phyloP scores from a whole-genome alignment of 768 basidiomycete genomes.

The Mycena filopes region DNA sequence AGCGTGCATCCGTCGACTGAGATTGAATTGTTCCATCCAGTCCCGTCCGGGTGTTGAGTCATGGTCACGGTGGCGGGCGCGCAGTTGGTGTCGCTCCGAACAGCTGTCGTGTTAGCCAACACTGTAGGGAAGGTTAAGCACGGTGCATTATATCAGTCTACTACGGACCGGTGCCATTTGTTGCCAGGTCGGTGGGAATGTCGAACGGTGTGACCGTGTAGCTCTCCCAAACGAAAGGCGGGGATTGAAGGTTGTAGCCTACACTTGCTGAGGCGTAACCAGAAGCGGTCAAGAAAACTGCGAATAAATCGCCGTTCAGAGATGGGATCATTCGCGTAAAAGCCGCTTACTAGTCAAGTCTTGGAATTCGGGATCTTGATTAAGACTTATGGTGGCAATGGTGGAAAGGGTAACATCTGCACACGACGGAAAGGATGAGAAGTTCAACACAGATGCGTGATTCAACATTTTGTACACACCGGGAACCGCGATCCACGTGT shows the following conservation, averaged over 20 bases:
- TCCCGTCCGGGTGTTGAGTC: constrained; percentile 41
- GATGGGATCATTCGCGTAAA: background rate
- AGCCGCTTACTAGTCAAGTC: constrained; percentile 57
- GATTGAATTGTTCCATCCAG: constrained; percentile 57
- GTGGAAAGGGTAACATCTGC: constrained; percentile 52
- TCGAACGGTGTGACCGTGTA: constrained; percentile 61
- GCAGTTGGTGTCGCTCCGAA: constrained; percentile 59
- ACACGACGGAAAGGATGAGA: constrained; percentile 6
- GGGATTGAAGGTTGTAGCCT: constrained; percentile 55
- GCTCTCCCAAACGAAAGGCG: constrained; percentile 55
- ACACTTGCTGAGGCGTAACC: constrained; percentile 64
- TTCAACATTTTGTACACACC: constrained; percentile 40
- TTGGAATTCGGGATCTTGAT: constrained; percentile 55
- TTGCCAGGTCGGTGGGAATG: constrained; percentile 41
- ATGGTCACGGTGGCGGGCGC: constrained; percentile 50
- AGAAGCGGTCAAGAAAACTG: constrained; percentile 64
- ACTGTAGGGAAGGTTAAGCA: constrained; percentile 42
- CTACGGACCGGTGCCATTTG: constrained; percentile 23
- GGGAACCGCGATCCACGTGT: constrained; percentile 55
- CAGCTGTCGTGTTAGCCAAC: constrained; percentile 58
- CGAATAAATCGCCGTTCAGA: background rate
- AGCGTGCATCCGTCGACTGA: constrained; percentile 53
- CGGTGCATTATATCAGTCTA: background rate
- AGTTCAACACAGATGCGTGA: background rate
- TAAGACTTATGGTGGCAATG: constrained; percentile 52